Evolutionary conservation across 2,329 filamentous ascomycete genomes (phyloP).

Genomic region (Penicillium vulpinum): DNA sequence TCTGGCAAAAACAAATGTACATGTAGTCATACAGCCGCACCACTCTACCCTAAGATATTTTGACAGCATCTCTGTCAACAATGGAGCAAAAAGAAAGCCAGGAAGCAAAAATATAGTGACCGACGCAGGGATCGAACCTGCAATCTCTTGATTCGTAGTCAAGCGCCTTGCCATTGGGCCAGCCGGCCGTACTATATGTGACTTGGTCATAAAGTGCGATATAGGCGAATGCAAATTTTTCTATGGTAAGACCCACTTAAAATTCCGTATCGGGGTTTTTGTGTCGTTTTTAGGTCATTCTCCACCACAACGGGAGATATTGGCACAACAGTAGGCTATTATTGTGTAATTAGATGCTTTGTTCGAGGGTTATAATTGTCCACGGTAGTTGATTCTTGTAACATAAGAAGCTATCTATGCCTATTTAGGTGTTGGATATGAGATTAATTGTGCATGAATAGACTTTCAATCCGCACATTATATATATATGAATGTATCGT

Average conservation of each 20-base stretch:
- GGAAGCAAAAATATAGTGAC: not conserved
- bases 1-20: not conserved
- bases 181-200: conserved; percentile 26
- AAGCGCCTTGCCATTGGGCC: conserved; percentile 54
- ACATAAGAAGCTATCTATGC: not conserved
- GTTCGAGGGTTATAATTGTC: not conserved
- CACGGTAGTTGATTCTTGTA: not conserved
- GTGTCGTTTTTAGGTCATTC: not conserved
- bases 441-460: not conserved
- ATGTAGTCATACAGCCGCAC: not conserved
- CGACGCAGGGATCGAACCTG: conserved; percentile 47
- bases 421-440: not conserved
- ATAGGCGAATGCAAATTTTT: not conserved
- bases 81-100: not conserved
- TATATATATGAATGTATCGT: no score
- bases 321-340: no score
- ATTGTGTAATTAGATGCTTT: no score
- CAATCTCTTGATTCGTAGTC: conserved; percentile 56
- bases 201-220: not conserved
- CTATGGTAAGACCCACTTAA: not conserved
- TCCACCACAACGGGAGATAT: no score
- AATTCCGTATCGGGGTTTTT: not conserved
- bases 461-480: not conserved
- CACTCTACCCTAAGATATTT: no score
- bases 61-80: not conserved